A percentile compares a stretch with the other conserved stretches of the same genome.
Conservation (phyloP, 202 grass and related monocot species). For the Hordeum pubiflorum region DNA sequence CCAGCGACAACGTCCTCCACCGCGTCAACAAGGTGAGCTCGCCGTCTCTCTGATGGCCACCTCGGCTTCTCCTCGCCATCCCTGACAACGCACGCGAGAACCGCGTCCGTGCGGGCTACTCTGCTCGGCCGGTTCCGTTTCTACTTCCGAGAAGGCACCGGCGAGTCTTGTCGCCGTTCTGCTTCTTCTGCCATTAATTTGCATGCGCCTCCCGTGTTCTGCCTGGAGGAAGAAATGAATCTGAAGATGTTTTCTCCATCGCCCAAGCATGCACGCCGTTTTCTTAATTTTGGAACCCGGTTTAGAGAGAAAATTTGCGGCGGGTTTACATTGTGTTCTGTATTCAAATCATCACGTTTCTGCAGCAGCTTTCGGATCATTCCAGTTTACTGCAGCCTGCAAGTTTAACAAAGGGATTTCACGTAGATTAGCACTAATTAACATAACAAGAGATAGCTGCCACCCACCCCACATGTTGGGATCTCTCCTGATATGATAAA, state of each 20-base stretch:
- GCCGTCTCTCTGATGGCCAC: background rate
- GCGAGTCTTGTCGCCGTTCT: background rate
- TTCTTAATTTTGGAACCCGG: background rate
- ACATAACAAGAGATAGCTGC: slow-evolving; percentile 8
- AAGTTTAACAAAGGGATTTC: background rate
- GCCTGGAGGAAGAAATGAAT: background rate
- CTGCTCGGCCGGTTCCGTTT: background rate
- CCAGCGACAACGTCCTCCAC: slow-evolving; percentile 21
- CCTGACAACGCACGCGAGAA: background rate
- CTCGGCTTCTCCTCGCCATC: background rate
- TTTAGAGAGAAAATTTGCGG: background rate
- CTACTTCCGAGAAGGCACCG: background rate
- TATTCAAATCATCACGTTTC: background rate
- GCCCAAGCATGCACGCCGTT: background rate
- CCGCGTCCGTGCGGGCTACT: background rate
- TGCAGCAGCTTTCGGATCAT: background rate
- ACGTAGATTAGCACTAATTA: background rate
- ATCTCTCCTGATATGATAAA: background rate
- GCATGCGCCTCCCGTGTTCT: background rate
- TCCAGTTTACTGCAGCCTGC: background rate
- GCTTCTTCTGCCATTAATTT: background rate
- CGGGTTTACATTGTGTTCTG: background rate
- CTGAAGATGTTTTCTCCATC: background rate
- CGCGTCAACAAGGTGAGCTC: slow-evolving; percentile 56
- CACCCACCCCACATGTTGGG: background rate